phyloP scores from a whole-genome alignment of 2,329 filamentous ascomycete genomes.

The Fusarium luffae region DNA sequence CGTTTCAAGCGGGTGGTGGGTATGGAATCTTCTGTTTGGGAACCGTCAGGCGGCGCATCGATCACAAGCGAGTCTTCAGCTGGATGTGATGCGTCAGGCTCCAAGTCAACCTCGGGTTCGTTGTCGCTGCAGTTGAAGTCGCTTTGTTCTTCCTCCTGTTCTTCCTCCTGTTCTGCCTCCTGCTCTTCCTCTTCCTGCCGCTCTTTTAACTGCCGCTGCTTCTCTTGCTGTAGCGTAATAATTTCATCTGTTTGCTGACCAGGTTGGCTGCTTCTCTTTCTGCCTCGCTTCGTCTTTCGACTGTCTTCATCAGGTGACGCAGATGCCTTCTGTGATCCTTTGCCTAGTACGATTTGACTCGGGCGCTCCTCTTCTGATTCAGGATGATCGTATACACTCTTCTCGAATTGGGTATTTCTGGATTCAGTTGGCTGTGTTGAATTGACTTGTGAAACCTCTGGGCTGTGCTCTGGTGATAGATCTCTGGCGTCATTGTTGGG shows the following conservation, averaged over 20 bases:
- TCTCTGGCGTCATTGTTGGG: not conserved
- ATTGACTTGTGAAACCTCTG: not conserved
- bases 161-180: not conserved
- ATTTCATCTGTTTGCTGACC: not conserved
- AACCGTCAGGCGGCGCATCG: slow-evolving; percentile 16
- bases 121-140: not conserved
- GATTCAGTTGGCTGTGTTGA: not conserved
- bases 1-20: slow-evolving; percentile 16
- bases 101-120: not conserved
- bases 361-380: not conserved
- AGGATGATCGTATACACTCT: not conserved
- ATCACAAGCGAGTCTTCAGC: slow-evolving; percentile 39
- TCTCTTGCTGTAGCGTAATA: not conserved
- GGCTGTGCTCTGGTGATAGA: slow-evolving; percentile 29
- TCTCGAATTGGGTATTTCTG: not conserved
- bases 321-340: not conserved
- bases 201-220: not conserved
- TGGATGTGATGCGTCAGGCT: not conserved
- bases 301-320: not conserved
- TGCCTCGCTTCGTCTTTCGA: not conserved
- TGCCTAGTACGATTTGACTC: not conserved
- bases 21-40: not conserved
- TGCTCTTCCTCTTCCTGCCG: not conserved
- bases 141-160: not conserved
- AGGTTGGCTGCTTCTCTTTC: not conserved